Conservation (phyloP, 2,329 filamentous ascomycete species). For the Epichloe gansuensis region DNA sequence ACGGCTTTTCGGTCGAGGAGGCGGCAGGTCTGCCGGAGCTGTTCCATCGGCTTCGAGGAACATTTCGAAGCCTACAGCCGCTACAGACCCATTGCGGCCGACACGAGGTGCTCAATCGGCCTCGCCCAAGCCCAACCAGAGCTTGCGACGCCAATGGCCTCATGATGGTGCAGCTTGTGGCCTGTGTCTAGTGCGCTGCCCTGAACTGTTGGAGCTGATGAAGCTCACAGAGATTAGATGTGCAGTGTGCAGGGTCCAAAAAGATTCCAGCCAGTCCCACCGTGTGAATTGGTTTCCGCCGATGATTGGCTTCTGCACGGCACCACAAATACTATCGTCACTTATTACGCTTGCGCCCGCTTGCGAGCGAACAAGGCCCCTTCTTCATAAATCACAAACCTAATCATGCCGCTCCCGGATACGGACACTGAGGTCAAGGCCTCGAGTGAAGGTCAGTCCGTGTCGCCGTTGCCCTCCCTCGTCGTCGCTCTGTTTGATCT, state of each 20-base stretch:
- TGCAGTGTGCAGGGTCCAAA: neutral
- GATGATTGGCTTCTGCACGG: neutral
- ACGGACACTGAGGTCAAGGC: slow-evolving; percentile 32
- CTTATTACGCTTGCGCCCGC: neutral
- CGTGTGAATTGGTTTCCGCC: neutral
- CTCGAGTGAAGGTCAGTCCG: slow-evolving; percentile 32
- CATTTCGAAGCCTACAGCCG: slow-evolving; percentile 15
- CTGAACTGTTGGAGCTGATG: neutral
- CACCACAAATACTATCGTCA: neutral
- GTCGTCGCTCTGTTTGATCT: neutral
- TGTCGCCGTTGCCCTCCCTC: neutral
- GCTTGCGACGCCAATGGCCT: slow-evolving; percentile 16
- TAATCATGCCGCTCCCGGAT: slow-evolving; percentile 23
- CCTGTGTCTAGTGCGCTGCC: neutral
- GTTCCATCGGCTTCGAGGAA: slow-evolving; percentile 17
- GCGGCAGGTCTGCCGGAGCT: slow-evolving; percentile 16
- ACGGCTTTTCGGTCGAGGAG: slow-evolving; percentile 51
- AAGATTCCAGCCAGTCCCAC: neutral
- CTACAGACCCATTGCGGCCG: slow-evolving; percentile 17
- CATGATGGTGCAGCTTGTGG: slow-evolving; percentile 12
- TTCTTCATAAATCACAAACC: neutral
- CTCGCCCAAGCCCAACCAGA: slow-evolving; percentile 13
- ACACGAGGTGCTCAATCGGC: slow-evolving; percentile 9
- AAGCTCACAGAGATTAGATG: neutral
- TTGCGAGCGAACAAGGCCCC: neutral